Evolutionary conservation across 2,329 filamentous ascomycete genomes (phyloP).

Genomic region (Neodidymelliopsis sp.): DNA sequence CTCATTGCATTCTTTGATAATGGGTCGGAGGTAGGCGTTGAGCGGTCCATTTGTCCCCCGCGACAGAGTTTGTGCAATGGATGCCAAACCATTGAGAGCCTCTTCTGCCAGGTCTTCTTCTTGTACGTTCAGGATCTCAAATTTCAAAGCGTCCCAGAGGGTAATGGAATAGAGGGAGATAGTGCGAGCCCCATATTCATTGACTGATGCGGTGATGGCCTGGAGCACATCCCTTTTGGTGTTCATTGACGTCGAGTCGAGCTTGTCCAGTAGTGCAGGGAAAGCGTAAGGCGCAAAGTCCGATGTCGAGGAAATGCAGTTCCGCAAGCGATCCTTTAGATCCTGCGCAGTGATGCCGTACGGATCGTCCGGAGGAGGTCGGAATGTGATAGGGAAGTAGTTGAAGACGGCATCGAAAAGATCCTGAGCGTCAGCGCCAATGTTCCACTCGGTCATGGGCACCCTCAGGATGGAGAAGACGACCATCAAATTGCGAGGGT

Average conservation of each 20-base stretch:
- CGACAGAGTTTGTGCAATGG: conserved; percentile 64
- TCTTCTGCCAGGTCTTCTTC: conserved; percentile 70
- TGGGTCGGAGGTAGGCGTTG: conserved; percentile 64
- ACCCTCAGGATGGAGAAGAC: conserved; percentile 73
- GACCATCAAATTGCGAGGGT: conserved; percentile 74
- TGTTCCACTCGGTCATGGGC: conserved; percentile 72
- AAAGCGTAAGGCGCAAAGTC: conserved; percentile 72
- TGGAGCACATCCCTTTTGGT: conserved; percentile 74
- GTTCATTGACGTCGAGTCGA: conserved; percentile 73
- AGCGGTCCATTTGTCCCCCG: conserved; percentile 57
- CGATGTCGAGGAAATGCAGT: conserved; percentile 68
- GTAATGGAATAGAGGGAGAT: conserved; percentile 70
- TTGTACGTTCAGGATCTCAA: conserved; percentile 71
- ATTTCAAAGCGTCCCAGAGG: conserved; percentile 73
- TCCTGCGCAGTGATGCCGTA: conserved; percentile 75
- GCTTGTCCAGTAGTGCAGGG: conserved; percentile 71
- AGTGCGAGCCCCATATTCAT: conserved; percentile 65
- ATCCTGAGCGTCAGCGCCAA: conserved; percentile 62
- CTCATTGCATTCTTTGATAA: conserved; percentile 72
- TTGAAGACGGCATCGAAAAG: conserved; percentile 75
- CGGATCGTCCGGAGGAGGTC: conserved; percentile 72
- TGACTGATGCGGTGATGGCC: conserved; percentile 66
- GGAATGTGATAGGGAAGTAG: conserved; percentile 76
- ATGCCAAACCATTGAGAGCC: conserved; percentile 62
- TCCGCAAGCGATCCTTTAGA: conserved; percentile 68